phyloP scores from a whole-genome alignment of 345 rosid species.

The Salix koriyanagi region DNA sequence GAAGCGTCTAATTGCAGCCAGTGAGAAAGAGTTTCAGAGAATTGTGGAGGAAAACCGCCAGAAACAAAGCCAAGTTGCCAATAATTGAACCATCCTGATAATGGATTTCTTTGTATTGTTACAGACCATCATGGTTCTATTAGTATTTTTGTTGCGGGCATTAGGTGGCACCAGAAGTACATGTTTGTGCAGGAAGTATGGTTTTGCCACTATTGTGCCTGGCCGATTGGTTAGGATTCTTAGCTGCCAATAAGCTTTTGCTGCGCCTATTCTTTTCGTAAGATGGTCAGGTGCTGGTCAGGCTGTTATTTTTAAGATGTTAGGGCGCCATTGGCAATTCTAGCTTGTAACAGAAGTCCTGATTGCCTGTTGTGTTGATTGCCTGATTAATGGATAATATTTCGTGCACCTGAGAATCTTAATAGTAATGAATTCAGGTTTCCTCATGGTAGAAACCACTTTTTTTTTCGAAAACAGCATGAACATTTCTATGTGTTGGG shows the following conservation, averaged over 20 bases:
- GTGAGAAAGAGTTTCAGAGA: conserved; percentile 78
- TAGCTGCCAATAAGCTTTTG: conserved; percentile 1
- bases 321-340: background rate
- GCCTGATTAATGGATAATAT: background rate
- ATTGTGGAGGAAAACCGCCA: conserved; percentile 59
- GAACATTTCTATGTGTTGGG: background rate
- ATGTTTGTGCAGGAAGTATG: conserved; percentile 5
- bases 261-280: background rate
- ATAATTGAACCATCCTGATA: conserved; percentile 12
- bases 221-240: background rate
- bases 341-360: background rate
- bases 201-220: background rate
- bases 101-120: background rate
- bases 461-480: background rate
- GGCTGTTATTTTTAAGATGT: background rate
- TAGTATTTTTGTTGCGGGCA: background rate
- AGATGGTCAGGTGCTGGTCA: conserved; percentile 2
- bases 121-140: background rate
- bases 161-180: background rate
- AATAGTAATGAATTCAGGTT: background rate
- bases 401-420: background rate
- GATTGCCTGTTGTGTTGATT: background rate
- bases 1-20: conserved; percentile 62
- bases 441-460: background rate
- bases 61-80: conserved; percentile 38